Base-by-base conservation (phyloP, 1,284 basidiomycete genomes). In the Leccinum fuscescens region DNA sequence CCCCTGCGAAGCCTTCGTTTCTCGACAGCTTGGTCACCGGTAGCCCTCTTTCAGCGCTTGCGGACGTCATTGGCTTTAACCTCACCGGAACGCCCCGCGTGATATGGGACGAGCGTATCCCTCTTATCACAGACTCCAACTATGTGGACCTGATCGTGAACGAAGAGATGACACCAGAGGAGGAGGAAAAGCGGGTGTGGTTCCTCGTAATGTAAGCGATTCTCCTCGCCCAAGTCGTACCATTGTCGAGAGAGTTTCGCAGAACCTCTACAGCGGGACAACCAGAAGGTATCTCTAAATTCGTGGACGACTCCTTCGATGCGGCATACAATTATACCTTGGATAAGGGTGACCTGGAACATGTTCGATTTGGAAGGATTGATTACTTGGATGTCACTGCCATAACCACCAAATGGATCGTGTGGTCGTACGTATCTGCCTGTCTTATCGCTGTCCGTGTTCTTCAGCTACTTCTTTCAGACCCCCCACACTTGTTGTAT, bases 321-420 rank as follows among this genome's bases (percentile, higher is more conserved):
- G 76, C 78, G 6, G 82, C 89, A 3, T 92, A 80, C 72, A 89
- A 91, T 70, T 75, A 80, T 60, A 83, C 86, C 3, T 60, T 83
- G 46, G 71, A 83, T 17, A 81, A 79, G n/a, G 80, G 79, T 8
- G 90, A 90, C 70, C 76, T 92, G 27, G 84, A 84, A 1, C 72
- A 90, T 69, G 82, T 93, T 54, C 84, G 82, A 57, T 93, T 88
- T 82, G 90, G 83, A 54, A 85, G 91, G 60, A 86, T 93, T 60
- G 89, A 93, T 76, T 93, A 93, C 72, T 75, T 92, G 64, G 86
- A 89, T 63, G 91, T 92, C 63, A 93, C 91, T 3, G 76, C 79
- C 57, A 72, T 93, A 64, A 93, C 90, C 49, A 92, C 90, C 4
- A 90, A 89, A 69, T 93, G 90, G 90, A 79, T 70, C 46, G 74